Evolutionary conservation across 2,329 filamentous ascomycete species (phyloP), one percentile per base, ranked within the genome.

Genomic region (Bipolaris cookei): DNA sequence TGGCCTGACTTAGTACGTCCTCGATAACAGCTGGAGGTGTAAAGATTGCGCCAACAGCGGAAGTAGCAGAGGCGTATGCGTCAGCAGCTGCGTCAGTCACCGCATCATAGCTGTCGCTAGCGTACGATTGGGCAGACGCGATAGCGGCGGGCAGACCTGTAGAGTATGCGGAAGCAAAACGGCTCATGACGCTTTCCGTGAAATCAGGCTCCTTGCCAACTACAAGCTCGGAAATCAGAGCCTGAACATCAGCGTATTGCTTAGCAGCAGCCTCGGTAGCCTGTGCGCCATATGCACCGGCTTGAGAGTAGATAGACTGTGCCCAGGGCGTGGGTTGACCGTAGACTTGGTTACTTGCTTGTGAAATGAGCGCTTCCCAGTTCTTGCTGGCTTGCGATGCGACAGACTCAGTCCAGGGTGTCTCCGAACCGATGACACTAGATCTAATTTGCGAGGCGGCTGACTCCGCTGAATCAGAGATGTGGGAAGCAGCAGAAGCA

Each of bases 141-240:
- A 81, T 81, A 6, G 83, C 79, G 0, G 82, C 86, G 0, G 86
- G 82, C 1, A 84, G 78, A 1, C 87, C 89, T 0, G 87, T 90
- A 21, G 86, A 85, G 69, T 94, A 95, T 0, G 87, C 90, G 3
- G 84, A 88, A 54, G 86, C 85, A 11, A 96, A 82, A 49, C 89
- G 85, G 50, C 81, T 86, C 76, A 92, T 86, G 3, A 94, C 89
- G 57, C 90, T 92, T 69, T 96, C 90, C 0, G 89, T 92, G 68
- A 92, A 96, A 13, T 88, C 86, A 0, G 90, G 88, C 71, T 96
- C 91, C 73, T 89, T 91, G 51, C 90, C 92, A 38, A 83, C 78
- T 13, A 96, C 81, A 1, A 96, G 80, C 74, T 96, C 91, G 1
- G 89, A 90, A 13, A 96, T 83, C 1, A 95, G 83, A 11, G 84